Percentiles rank a stretch among this genome's conserved stretches.
phyloP scores from a whole-genome alignment of 441 rosid genomes.

The Aquilaria agallochum region DNA sequence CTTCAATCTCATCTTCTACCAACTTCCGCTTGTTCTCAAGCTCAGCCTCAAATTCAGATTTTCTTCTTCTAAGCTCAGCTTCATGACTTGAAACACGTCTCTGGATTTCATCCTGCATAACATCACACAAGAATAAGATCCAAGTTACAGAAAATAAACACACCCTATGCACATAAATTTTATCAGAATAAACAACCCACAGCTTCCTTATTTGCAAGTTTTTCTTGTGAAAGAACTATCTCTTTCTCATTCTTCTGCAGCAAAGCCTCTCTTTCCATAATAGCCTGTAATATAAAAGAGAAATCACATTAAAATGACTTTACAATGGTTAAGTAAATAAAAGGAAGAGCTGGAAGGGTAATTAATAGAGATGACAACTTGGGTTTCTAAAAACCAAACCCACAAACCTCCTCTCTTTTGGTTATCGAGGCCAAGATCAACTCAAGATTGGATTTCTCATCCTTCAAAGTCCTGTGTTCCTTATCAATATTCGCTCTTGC shows the following conservation, averaged over 20 bases:
- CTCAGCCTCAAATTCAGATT: constrained; percentile 75
- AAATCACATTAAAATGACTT: constrained; percentile 12
- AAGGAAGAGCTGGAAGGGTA: not conserved
- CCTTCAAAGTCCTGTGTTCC: constrained; percentile 46
- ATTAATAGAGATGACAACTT: not conserved
- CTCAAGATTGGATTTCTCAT: constrained; percentile 56
- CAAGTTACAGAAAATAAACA: not conserved
- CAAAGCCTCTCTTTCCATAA: constrained; percentile 52
- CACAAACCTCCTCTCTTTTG: constrained; percentile 72
- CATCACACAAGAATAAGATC: constrained; percentile 10
- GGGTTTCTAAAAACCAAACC: not conserved
- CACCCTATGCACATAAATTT: not conserved
- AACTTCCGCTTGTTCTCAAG: constrained; percentile 52
- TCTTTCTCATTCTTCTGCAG: constrained; percentile 68
- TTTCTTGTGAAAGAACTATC: constrained; percentile 64
- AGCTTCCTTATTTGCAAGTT: constrained; percentile 61
- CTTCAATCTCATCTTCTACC: constrained; percentile 78
- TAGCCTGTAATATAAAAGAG: constrained; percentile 35
- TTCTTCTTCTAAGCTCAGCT: constrained; percentile 47
- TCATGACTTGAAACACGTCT: constrained; percentile 68
- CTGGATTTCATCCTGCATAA: constrained; percentile 57
- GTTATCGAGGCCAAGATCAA: constrained; percentile 39
- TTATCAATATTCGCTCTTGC: constrained; percentile 46
- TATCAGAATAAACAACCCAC: constrained; percentile 40
- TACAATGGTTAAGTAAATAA: not conserved